phyloP scores from a whole-genome alignment of 805 yeast species.

The Nakazawaea pomicola region DNA sequence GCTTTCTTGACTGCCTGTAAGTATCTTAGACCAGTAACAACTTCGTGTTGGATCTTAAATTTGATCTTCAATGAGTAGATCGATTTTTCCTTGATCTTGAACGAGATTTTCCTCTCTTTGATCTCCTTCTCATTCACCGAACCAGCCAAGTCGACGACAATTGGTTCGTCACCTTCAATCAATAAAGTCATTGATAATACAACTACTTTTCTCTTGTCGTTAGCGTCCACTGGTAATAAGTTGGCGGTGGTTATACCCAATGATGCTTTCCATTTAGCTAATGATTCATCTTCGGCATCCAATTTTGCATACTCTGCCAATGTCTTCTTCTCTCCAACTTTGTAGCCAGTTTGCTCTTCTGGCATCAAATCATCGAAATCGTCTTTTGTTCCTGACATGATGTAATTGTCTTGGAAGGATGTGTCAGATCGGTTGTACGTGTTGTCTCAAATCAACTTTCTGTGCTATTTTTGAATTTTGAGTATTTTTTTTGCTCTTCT shows the following conservation, averaged over 20 bases:
- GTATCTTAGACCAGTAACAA: slow-evolving; percentile 85
- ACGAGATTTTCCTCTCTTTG: slow-evolving; percentile 50
- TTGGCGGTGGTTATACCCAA: slow-evolving; percentile 61
- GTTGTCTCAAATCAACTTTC: too few relatives aligned
- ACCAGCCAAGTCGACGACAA: slow-evolving; percentile 64
- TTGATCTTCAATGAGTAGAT: slow-evolving; percentile 66
- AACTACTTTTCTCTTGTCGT: slow-evolving; percentile 74
- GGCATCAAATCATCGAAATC: slow-evolving; percentile 54
- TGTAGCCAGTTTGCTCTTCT: slow-evolving; percentile 60
- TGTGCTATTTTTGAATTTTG: too few relatives aligned
- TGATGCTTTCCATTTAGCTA: slow-evolving; percentile 88
- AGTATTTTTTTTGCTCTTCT: too few relatives aligned
- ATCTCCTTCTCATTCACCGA: slow-evolving; percentile 50
- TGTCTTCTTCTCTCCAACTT: slow-evolving; percentile 66
- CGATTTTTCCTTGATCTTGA: slow-evolving; percentile 75
- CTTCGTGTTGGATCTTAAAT: slow-evolving; percentile 85
- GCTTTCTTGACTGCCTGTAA: slow-evolving; percentile 81
- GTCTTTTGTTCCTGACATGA: slow-evolving; percentile 15
- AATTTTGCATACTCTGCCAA: slow-evolving; percentile 75
- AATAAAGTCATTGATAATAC: slow-evolving; percentile 68
- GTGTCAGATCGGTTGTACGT: too few relatives aligned
- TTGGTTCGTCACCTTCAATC: slow-evolving; percentile 64
- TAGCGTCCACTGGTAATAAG: slow-evolving; percentile 59
- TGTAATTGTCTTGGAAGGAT: too few relatives aligned
- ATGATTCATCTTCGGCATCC: slow-evolving; percentile 87